Percentiles rank a stretch among this genome's conserved stretches.
These are phyloP conservation scores for Pulveroboletus ravenelii DNA, from an alignment of 768 basidiomycete genomes.

Conservation along the genomic window DNA sequence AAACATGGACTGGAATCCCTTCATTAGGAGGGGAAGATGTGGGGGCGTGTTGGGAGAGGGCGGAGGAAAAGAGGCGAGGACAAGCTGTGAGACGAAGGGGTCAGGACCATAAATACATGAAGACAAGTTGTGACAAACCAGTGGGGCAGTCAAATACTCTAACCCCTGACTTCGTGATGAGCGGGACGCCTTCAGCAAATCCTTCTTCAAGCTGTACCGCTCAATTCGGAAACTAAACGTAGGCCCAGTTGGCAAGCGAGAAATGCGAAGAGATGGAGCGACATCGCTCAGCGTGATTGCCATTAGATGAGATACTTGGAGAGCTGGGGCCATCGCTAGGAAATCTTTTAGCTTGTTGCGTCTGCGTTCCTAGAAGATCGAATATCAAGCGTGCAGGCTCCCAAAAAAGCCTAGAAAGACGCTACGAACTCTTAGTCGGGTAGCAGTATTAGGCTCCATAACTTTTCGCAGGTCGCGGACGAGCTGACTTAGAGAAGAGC, in stretches of 20 bases:
- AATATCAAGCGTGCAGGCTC: constrained; percentile 9
- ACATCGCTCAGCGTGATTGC: constrained; percentile 86
- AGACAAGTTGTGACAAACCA: constrained; percentile 49
- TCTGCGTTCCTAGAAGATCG: constrained; percentile 67
- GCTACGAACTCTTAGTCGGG: constrained; percentile 69
- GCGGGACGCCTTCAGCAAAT: constrained; percentile 62
- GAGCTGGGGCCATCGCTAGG: constrained; percentile 82
- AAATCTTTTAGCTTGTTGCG: constrained; percentile 93
- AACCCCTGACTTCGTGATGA: constrained; percentile 72
- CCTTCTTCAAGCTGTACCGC: constrained; percentile 87
- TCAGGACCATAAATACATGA: background rate
- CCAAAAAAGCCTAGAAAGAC: background rate
- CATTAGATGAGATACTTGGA: constrained; percentile 88
- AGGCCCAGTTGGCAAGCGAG: constrained; percentile 85
- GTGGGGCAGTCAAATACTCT: constrained; percentile 88
- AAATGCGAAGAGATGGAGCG: constrained; percentile 81
- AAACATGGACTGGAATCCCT: constrained; percentile 94
- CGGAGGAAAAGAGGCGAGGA: constrained; percentile 82
- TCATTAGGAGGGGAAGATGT: constrained; percentile 88
- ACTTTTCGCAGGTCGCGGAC: constrained; percentile 92
- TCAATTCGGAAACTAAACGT: constrained; percentile 92
- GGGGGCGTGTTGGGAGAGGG: constrained; percentile 71
- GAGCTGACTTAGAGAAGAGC: constrained; percentile 78
- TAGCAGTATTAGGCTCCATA: constrained; percentile 98
- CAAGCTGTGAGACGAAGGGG: constrained; percentile 46